phyloP scores from a whole-genome alignment of 2,329 filamentous ascomycete species.

The Podosphaera fusca region DNA sequence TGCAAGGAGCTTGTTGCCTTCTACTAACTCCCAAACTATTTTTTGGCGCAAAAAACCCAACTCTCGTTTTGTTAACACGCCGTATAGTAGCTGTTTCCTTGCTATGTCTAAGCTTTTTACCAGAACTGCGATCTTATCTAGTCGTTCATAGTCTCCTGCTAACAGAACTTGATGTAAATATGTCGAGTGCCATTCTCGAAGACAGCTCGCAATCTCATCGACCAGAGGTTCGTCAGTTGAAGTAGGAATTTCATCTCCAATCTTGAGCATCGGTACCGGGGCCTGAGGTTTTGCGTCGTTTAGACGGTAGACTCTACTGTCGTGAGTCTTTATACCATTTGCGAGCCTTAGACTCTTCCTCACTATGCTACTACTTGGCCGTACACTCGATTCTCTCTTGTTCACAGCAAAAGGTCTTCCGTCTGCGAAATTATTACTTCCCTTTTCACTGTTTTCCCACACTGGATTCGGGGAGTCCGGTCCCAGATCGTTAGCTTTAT shows the following conservation, averaged over 20 bases:
- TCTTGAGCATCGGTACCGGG: slow-evolving; percentile 89
- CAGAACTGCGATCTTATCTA: slow-evolving; percentile 62
- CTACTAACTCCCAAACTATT: slow-evolving; percentile 87
- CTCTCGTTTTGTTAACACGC: slow-evolving; percentile 74
- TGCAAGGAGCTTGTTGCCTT: slow-evolving; percentile 80
- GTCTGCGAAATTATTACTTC: neutral
- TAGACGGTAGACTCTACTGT: slow-evolving; percentile 34
- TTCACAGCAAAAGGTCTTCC: neutral
- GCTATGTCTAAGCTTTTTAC: slow-evolving; percentile 67
- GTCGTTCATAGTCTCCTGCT: slow-evolving; percentile 52
- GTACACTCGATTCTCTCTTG: slow-evolving; percentile 3
- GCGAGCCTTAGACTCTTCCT: slow-evolving; percentile 5
- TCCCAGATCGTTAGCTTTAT: slow-evolving; percentile 22
- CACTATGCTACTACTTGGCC: slow-evolving; percentile 5
- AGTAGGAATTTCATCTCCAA: slow-evolving; percentile 88
- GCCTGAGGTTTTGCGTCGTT: slow-evolving; percentile 58
- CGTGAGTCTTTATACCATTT: slow-evolving; percentile 18
- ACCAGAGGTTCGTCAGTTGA: slow-evolving; percentile 76
- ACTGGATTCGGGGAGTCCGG: neutral
- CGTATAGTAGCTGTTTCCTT: slow-evolving; percentile 75
- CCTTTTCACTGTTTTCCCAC: slow-evolving; percentile 1
- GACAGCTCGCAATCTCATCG: slow-evolving; percentile 89
- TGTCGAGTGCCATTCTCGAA: slow-evolving; percentile 95
- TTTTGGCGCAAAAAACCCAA: slow-evolving; percentile 60
- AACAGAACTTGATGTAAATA: slow-evolving; percentile 84